Evolutionary conservation across 208 protist genomes (phyloP).

Genomic region (Herpetomonas tarakana): DNA sequence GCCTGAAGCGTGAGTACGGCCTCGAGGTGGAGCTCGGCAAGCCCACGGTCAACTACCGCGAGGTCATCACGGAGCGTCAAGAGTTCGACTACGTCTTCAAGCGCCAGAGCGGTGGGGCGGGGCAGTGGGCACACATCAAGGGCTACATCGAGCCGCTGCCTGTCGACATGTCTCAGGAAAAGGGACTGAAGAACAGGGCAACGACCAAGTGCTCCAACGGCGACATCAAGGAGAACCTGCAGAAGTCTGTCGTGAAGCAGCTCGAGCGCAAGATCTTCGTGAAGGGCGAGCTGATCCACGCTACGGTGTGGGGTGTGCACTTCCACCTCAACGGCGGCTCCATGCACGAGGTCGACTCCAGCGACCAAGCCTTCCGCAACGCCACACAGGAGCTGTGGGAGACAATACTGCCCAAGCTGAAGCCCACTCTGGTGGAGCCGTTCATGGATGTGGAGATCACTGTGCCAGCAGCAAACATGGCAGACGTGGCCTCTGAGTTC

Average conservation of each 20-base stretch:
- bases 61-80: constrained; percentile 87
- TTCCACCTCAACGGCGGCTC: constrained; percentile 95
- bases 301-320: constrained; percentile 95
- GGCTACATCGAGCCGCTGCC: constrained; percentile 90
- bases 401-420: constrained; percentile 84
- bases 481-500: constrained; percentile 85
- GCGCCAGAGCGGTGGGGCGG: constrained; percentile 98
- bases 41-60: constrained; percentile 97
- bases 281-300: constrained; percentile 94
- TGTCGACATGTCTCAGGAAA: constrained; percentile 91
- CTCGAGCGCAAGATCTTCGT: constrained; percentile 90
- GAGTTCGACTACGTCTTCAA: constrained; percentile 98
- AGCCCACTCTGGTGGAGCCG: constrained; percentile 96
- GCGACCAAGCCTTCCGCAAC: constrained; percentile 97
- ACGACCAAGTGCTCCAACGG: constrained; percentile 92
- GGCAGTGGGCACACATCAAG: constrained; percentile 97
- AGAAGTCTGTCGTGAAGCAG: constrained; percentile 92
- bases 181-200: constrained; percentile 84
- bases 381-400: constrained; percentile 94
- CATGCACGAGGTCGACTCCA: constrained; percentile 99
- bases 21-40: constrained; percentile 90
- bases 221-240: constrained; percentile 92
- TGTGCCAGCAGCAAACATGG: constrained; percentile 84
- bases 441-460: constrained; percentile 96
- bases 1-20: constrained; percentile 94